These are phyloP conservation scores for Paracamarosporium sp. DNA, from an alignment of 2,329 filamentous ascomycete species.

Conservation along the genomic window DNA sequence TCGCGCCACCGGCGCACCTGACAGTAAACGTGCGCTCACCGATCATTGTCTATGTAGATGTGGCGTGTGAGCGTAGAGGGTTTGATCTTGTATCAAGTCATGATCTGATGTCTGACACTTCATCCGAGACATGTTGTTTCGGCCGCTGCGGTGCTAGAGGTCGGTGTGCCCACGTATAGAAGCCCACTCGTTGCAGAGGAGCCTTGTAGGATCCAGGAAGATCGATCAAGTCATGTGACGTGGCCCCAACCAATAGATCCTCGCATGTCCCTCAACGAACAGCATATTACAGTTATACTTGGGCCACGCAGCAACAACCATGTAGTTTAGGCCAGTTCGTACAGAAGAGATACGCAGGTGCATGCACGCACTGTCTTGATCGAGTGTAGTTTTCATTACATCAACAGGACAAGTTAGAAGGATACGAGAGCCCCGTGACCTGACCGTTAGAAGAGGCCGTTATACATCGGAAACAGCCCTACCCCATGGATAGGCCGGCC, in stretches of 20 bases:
- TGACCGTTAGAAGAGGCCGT: constrained; percentile 24
- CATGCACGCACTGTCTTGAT: not conserved
- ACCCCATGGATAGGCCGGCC: constrained; percentile 2
- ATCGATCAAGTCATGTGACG: not conserved
- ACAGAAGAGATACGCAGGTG: not conserved
- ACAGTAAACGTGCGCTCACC: not conserved
- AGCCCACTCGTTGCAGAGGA: not conserved
- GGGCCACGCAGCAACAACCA: not conserved
- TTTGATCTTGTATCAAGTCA: not conserved
- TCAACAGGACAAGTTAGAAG: not conserved
- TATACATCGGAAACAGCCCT: constrained; percentile 22
- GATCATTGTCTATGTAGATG: not conserved
- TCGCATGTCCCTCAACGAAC: not conserved
- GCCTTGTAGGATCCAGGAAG: not conserved
- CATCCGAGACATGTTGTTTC: not conserved
- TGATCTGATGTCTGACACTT: not conserved
- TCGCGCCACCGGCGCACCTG: not conserved
- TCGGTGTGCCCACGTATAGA: not conserved
- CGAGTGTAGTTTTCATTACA: constrained; percentile 1
- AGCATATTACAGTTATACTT: not conserved
- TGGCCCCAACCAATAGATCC: not conserved
- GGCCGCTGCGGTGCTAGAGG: not conserved
- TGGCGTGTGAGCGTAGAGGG: not conserved
- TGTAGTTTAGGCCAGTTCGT: not conserved
- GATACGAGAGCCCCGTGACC: not conserved